Base-by-base conservation (phyloP, 108 stramenopile genomes). In the Skeletonema grethae region DNA sequence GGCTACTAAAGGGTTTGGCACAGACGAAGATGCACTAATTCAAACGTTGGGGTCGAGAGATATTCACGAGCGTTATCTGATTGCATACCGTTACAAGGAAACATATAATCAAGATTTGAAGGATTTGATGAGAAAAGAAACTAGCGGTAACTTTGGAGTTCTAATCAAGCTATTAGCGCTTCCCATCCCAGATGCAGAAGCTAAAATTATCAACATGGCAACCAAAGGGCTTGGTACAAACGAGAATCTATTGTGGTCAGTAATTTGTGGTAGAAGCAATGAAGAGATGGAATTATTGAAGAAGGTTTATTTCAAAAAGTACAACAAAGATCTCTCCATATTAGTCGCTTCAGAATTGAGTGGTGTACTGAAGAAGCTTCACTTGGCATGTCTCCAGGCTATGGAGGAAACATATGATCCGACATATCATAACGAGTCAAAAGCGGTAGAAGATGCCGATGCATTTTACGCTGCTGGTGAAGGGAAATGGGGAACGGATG, bases 321-420 rank as follows among this genome's bases (percentile, higher is more conserved):
- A 90, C 82, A 78, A 85, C 57, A 87, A 90, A 67, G 89, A 90
- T 83, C 67, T 90, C 9, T 55, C 74, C 11, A 73, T 73, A 48
- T 46, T 85, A 59, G 60, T 88, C 28, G 72, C 73, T 16, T 73
- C 63, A 5, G 87, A 90, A 72, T 57, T 90, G n/a, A 60, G 65
- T 46, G 90, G 90, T 9, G 84, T 83, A 46, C 39, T 80, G 7
- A 59, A 63, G 61, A 72, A 85, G 58, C 68, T 90, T 38, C 35
- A 76, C 39, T 73, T 86, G 69, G 78, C 73, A 58, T 82, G 77
- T 58, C 30, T 90, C 61, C 87, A 88, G 65, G 90, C 67, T 12
- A 82, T 76, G 34, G 87, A 90, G 63, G 86, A 90, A 75, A 43
- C 45, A 0, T 90, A 57, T 68, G 90, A 90, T 70, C 84, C 90